Conservation (phyloP, 1,284 basidiomycete species). For the Tremellales sp. region DNA sequence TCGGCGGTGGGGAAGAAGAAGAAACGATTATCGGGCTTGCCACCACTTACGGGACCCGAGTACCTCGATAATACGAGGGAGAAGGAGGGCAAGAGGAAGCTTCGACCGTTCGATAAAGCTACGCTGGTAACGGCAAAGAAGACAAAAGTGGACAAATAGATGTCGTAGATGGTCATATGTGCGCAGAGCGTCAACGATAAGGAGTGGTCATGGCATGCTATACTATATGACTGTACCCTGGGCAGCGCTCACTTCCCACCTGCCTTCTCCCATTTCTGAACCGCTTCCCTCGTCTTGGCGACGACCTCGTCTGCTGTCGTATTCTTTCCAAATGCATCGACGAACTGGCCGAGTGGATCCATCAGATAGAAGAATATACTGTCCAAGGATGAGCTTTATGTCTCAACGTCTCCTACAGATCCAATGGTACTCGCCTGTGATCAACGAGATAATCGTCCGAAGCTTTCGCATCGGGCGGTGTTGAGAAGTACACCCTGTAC, state of each 20-base stretch:
- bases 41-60: conserved; percentile 5
- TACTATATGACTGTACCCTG: no score
- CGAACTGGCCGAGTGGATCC: conserved; percentile 91
- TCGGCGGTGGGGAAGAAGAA: background rate
- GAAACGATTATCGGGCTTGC: conserved; percentile 1
- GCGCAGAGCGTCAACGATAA: no score
- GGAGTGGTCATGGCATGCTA: no score
- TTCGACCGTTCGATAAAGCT: conserved; percentile 4
- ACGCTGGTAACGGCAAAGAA: background rate
- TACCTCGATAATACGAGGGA: background rate
- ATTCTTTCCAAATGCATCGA: conserved; percentile 93
- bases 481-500: conserved; percentile 98
- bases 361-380: conserved; percentile 97
- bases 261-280: conserved; percentile 53
- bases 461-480: conserved; percentile 74
- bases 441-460: conserved; percentile 90
- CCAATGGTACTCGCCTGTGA: conserved; percentile 55
- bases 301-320: conserved; percentile 67
- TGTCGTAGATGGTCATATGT: no score
- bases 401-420: no score
- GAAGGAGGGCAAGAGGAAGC: background rate
- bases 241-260: no score
- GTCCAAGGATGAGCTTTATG: conserved; percentile 9
- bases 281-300: conserved; percentile 53
- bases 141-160: no score